These are phyloP conservation scores for Penicillium sp. DNA, from an alignment of 2,329 filamentous ascomycete genomes.

Conservation along the genomic window DNA sequence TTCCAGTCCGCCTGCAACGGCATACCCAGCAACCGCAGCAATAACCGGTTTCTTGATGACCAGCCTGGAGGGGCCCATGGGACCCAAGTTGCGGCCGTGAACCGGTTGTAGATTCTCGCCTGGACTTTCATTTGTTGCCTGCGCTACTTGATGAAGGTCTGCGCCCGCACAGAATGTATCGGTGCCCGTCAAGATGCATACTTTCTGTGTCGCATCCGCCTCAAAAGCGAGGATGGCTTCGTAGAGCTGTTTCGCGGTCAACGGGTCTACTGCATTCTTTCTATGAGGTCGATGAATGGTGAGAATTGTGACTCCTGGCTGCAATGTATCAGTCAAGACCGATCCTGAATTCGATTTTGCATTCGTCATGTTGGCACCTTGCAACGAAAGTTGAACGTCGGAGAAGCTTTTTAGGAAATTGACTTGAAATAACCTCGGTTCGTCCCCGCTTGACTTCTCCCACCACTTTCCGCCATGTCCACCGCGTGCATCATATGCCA, in stretches of 20 bases:
- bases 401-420: not conserved
- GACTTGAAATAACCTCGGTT: slow-evolving; percentile 3
- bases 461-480: slow-evolving; percentile 15
- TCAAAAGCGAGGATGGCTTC: slow-evolving; percentile 52
- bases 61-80: slow-evolving; percentile 55
- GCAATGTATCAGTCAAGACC: slow-evolving; percentile 11
- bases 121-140: slow-evolving; percentile 7
- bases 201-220: slow-evolving; percentile 49
- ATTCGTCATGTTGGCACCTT: not conserved
- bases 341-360: slow-evolving; percentile 5
- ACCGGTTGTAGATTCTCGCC: slow-evolving; percentile 32
- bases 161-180: slow-evolving; percentile 55
- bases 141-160: slow-evolving; percentile 50
- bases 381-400: not conserved
- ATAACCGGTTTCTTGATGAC: slow-evolving; percentile 54
- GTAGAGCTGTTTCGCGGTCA: slow-evolving; percentile 50
- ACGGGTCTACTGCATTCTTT: slow-evolving; percentile 53
- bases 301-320: slow-evolving; percentile 53
- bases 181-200: slow-evolving; percentile 52
- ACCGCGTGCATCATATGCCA: slow-evolving; percentile 43
- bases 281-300: slow-evolving; percentile 52
- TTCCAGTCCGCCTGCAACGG: slow-evolving; percentile 56
- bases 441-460: slow-evolving; percentile 12
- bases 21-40: slow-evolving; percentile 51
- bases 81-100: slow-evolving; percentile 41